Evolutionary conservation across 202 grass and related monocot genomes (phyloP).

Genomic region (Schoenoplectus tabernaemontani): DNA sequence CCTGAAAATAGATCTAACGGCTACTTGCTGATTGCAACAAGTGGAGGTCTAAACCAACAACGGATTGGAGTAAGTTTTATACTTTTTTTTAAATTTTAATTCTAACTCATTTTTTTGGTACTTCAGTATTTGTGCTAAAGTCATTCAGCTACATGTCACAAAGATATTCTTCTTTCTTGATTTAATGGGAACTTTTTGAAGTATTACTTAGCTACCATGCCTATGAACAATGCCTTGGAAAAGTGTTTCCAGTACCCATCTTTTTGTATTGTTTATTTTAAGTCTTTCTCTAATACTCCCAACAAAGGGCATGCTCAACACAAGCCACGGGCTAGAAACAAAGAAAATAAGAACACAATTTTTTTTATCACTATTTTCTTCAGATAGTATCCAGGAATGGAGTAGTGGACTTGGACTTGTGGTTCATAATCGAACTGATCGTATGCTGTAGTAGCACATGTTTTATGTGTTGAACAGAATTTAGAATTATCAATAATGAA

Average conservation of each 20-base stretch:
- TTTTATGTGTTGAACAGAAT: background rate
- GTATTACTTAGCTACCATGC: background rate
- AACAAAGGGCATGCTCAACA: background rate
- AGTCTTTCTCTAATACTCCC: background rate
- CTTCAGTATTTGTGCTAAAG: background rate
- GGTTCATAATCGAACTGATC: background rate
- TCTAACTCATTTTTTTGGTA: conserved; percentile 3
- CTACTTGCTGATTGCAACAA: conserved; percentile 88
- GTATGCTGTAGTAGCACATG: background rate
- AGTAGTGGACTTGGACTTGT: background rate
- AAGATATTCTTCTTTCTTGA: background rate
- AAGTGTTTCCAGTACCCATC: background rate
- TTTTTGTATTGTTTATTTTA: background rate
- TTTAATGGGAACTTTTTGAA: background rate
- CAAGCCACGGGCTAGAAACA: background rate
- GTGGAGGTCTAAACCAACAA: conserved; percentile 88
- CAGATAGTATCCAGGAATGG: background rate
- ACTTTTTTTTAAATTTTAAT: conserved; percentile 24
- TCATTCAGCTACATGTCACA: background rate
- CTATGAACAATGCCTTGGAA: background rate
- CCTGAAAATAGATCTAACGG: conserved; percentile 75
- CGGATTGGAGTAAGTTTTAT: conserved; percentile 55
- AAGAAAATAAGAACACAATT: background rate
- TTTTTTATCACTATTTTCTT: background rate
- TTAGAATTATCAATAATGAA: background rate